These are phyloP conservation scores for Ceraceosorus guamensis DNA, from an alignment of 1,284 basidiomycete species.

Conservation along the genomic window DNA sequence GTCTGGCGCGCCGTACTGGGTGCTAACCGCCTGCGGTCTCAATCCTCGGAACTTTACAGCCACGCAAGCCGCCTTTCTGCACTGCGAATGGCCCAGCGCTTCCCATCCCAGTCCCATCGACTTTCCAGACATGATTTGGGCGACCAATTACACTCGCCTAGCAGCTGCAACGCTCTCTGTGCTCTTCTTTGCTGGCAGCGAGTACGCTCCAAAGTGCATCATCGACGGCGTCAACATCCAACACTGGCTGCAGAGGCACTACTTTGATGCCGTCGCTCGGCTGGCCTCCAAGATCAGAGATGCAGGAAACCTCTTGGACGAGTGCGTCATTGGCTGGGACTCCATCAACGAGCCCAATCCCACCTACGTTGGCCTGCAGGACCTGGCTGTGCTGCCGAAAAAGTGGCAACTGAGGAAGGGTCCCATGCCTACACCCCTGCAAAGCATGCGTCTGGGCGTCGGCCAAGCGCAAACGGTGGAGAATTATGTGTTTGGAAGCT, in stretches of 20 bases:
- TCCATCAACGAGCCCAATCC: constrained; percentile 89
- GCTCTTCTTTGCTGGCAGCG: constrained; percentile 84
- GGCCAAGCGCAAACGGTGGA: constrained; percentile 77
- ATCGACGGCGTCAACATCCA: constrained; percentile 87
- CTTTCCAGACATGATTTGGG: constrained; percentile 89
- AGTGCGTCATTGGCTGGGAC: constrained; percentile 92
- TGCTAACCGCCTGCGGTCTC: constrained; percentile 81
- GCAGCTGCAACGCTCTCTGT: constrained; percentile 84
- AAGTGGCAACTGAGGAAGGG: constrained; percentile 62
- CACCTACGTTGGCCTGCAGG: constrained; percentile 69
- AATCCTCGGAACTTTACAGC: constrained; percentile 75
- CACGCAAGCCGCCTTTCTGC: constrained; percentile 77
- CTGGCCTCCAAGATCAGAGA: constrained; percentile 68
- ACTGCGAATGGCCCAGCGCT: constrained; percentile 73
- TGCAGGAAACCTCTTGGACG: constrained; percentile 70
- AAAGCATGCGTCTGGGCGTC: constrained; percentile 79
- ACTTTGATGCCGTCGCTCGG: constrained; percentile 65
- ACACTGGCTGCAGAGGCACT: constrained; percentile 83
- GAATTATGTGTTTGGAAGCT: constrained; percentile 68
- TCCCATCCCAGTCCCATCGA: constrained; percentile 61
- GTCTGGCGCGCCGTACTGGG: constrained; percentile 93
- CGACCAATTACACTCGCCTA: constrained; percentile 86
- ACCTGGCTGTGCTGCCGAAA: constrained; percentile 50
- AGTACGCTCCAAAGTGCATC: constrained; percentile 81
- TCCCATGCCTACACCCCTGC: constrained; percentile 73